Conservation (phyloP, 306 rosid genomes). For the Coriaria nepalensis region DNA sequence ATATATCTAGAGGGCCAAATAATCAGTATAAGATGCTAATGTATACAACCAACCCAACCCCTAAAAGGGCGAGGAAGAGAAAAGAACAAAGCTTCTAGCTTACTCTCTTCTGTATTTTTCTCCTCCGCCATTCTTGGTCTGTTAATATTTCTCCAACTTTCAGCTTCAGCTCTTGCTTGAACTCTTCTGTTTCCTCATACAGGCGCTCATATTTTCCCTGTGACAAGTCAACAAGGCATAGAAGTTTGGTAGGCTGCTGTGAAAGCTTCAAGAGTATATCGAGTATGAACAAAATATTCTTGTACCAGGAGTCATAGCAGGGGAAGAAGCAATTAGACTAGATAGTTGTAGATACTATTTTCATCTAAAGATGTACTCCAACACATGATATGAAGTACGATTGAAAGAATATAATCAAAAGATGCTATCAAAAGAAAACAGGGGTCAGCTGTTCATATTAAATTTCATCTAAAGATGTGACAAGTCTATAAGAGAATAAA, state of each 20-base stretch:
- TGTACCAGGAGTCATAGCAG: too few species aligned
- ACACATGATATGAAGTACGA: too few species aligned
- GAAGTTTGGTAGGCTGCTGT: constrained; percentile 7
- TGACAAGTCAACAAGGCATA: constrained; percentile 7
- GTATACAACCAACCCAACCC: neutral
- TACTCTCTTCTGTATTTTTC: constrained; percentile 99
- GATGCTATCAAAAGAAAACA: too few species aligned
- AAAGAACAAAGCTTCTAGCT: constrained; percentile 10
- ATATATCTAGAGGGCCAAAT: constrained; percentile 52
- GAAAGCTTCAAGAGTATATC: neutral
- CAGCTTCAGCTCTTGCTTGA: constrained; percentile 71
- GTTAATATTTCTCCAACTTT: constrained; percentile 92
- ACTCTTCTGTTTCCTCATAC: constrained; percentile 72
- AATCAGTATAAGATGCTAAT: constrained; percentile 6
- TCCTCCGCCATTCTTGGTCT: constrained; percentile 97
- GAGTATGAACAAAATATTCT: too few species aligned
- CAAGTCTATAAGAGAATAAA: too few species aligned
- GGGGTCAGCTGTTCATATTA: too few species aligned
- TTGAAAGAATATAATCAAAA: too few species aligned
- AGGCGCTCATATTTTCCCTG: constrained; percentile 93
- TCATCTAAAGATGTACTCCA: too few species aligned
- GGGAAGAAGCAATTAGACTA: too few species aligned
- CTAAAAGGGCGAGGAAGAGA: neutral
- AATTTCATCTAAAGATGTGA: too few species aligned
- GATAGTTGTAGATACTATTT: too few species aligned